phyloP scores from a whole-genome alignment of 148 eudicot species.

The Rhododendron ferrugineum region DNA sequence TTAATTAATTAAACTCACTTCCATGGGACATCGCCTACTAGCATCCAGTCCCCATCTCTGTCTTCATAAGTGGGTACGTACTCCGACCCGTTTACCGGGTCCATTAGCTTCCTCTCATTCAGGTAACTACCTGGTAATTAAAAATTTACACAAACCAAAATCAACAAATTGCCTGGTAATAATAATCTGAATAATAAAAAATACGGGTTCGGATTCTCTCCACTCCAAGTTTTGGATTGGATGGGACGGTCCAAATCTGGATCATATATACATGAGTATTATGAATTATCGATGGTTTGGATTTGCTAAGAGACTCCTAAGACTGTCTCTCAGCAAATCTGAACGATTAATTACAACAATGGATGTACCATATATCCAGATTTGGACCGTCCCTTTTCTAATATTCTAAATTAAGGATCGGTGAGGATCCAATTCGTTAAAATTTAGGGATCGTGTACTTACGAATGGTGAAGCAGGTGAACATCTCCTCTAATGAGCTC shows the following conservation, averaged over 20 bases:
- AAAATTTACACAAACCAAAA: not conserved
- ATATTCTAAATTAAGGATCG: too few species aligned
- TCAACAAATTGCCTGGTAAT: not conserved
- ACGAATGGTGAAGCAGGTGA: conserved; percentile 66
- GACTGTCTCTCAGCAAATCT: not conserved
- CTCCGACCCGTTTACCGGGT: conserved; percentile 16
- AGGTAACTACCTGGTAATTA: conserved; percentile 3
- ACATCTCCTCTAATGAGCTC: conserved; percentile 56
- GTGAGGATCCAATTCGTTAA: not conserved
- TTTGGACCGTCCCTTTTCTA: too few species aligned
- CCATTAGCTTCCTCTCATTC: conserved; percentile 18
- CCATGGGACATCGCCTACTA: conserved; percentile 26
- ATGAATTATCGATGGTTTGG: too few species aligned
- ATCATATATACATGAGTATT: too few species aligned
- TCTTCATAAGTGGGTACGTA: conserved; percentile 22
- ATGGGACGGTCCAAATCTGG: not conserved
- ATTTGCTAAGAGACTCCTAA: too few species aligned
- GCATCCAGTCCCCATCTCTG: conserved; percentile 28
- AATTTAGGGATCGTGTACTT: conserved; percentile 10
- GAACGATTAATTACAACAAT: too few species aligned
- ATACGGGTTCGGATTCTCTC: not conserved
- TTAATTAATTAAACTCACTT: conserved; percentile 12
- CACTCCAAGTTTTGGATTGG: not conserved
- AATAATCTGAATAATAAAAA: not conserved
- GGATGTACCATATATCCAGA: not conserved